Evolutionary conservation across 2,329 filamentous ascomycete species (phyloP).

Genomic region (Tricladium varicosporioides): DNA sequence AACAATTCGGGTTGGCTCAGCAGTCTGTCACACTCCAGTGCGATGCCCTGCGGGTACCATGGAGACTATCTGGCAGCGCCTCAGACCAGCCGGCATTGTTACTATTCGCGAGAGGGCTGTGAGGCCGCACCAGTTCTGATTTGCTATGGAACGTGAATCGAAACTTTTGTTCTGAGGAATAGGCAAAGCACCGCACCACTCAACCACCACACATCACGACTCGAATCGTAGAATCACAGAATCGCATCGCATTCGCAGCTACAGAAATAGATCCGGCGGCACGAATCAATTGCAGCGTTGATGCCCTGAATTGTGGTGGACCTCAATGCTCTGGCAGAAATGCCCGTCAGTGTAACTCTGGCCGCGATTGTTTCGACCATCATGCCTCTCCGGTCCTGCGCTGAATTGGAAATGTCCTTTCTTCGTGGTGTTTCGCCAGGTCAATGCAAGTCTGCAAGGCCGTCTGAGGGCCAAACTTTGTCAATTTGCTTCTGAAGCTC

Average conservation of each 20-base stretch:
- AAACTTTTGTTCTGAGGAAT: neutral
- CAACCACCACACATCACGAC: no score
- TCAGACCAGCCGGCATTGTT: neutral
- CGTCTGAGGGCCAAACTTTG: conserved; percentile 5
- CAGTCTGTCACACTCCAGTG: no score
- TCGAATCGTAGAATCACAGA: neutral
- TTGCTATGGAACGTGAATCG: neutral
- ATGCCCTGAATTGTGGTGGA: conserved; percentile 5
- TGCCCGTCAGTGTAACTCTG: neutral
- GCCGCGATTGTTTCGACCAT: neutral
- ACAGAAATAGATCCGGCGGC: neutral
- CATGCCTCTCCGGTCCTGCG: neutral
- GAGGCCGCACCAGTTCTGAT: no score
- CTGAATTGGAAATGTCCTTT: neutral
- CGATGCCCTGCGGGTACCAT: no score
- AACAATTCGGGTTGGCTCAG: no score
- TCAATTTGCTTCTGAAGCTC: neutral
- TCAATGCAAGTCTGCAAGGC: conserved; percentile 20
- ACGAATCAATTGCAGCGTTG: conserved; percentile 11
- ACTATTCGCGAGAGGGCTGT: conserved; percentile 3
- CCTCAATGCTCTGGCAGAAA: conserved; percentile 3
- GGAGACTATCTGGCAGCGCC: no score
- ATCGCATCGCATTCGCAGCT: neutral
- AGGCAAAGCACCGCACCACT: neutral
- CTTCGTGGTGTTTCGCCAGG: conserved; percentile 14